Base-by-base conservation (phyloP, 208 protist species). In the Lotmaria passim region DNA sequence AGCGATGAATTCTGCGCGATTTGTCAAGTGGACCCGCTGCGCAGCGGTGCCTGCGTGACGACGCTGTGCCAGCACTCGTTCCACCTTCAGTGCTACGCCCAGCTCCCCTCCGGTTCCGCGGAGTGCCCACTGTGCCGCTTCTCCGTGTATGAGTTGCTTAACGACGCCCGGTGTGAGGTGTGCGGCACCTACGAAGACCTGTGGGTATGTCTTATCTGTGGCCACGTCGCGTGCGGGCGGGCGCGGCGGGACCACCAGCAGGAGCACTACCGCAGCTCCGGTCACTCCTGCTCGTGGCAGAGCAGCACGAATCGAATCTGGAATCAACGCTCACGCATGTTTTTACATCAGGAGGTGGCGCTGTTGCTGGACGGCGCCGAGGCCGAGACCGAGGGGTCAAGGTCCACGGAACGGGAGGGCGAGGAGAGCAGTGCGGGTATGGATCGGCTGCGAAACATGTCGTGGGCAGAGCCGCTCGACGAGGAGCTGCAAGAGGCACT, bases 171-270 rank as follows among this genome's bases (percentile, higher is more conserved):
- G 23, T 97, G 93, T 64, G 64, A 74, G 33, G 63, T 53, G n/a
- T 97, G 93, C 65, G 78, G 83, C 23, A 90, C 87, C 8, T 88
- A 78, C 56, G 69, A 85, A 44, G 88, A 96, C 55, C 53, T 96
- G 57, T 96, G 91, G 91, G 80, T 79, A n/a, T 96, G 91, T 58
- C 62, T 96, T 0, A 79, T 93, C 26, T 96, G 91, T 68, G 91
- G 91, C 23, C 79, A 78, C 77, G 83, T 93, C 14, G 81, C 76
- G 4, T 96, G 91, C 67, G 89, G 89, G 0, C 75, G 74, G 23
- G 85, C 83, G 1, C 78, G 86, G 11, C 55, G 41, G n/a, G 70
- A 79, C 41, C 87, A 96, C 65, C 50, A 74, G 56, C 47, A 82
- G 47, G 69, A 57, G 21, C 91, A 96, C 75, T 91, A 83, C 59